These are phyloP conservation scores for Fusarium sp. DNA, from an alignment of 2,329 filamentous ascomycete genomes.

Conservation along the genomic window DNA sequence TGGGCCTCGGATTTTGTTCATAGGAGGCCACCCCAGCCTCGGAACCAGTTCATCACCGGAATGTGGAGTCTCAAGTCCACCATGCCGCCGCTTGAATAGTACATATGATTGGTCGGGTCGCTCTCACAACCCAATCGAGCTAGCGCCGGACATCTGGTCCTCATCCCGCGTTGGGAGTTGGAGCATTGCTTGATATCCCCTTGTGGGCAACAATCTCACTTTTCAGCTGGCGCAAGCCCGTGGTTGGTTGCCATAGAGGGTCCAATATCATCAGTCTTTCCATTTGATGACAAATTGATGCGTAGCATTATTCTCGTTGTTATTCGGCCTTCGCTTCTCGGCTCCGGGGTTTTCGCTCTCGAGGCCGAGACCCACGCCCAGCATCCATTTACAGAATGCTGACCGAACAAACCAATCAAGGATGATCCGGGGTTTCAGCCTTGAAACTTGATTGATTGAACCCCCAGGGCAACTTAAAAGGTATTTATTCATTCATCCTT, in stretches of 20 bases:
- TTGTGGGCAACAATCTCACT: not conserved
- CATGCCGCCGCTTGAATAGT: not conserved
- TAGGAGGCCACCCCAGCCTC: not conserved
- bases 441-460: not conserved
- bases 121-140: conserved; percentile 46
- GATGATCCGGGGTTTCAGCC: not conserved
- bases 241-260: not conserved
- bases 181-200: not conserved
- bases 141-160: conserved; percentile 24
- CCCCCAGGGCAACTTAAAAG: not conserved
- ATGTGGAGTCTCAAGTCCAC: not conserved
- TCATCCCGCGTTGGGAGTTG: not conserved
- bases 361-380: not conserved
- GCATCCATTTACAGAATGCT: not conserved
- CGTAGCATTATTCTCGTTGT: not conserved
- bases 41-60: not conserved
- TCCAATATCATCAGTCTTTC: not conserved
- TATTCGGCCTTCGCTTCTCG: not conserved
- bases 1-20: not conserved
- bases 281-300: not conserved
- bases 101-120: conserved; percentile 48
- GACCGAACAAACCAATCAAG: not conserved
- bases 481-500: not conserved
- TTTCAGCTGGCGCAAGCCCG: not conserved
- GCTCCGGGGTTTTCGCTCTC: not conserved